Base-by-base conservation (phyloP, 78 protist species). In the Chrysochromulina tobinii region DNA sequence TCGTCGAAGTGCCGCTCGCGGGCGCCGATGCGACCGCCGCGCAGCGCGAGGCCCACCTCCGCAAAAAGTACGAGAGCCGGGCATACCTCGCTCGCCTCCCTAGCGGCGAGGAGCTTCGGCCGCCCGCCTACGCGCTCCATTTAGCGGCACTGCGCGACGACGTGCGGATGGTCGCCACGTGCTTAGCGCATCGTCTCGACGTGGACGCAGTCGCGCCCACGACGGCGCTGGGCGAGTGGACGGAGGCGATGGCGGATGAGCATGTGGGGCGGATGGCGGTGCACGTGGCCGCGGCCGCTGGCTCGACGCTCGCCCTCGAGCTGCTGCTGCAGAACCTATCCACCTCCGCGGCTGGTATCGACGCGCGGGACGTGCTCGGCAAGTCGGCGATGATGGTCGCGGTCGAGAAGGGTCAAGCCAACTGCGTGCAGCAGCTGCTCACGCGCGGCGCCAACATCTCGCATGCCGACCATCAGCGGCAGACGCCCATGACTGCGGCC, bases 391-490 rank as follows among this genome's bases (percentile, higher is more conserved):
- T 90, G 20, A 53, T 3, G 59, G 27, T 81, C 8, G 87, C 92
- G 17, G 92, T 83, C 48, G 48, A 25, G 27, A 3, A 25, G 2
- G 87, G 87, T 2, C 72, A 61, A 3, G 73, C 20, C 23, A n/a
- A 50, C 23, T 5, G 6, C 17, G 92, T 58, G 50, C 21, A 3
- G 58, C 84, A 4, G 64, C 77, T 90, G 58, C 11, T 90, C 51
- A 67, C 89, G 59, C 87, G 72, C 67, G 92, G 92, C 81, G 53
- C 89, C 27, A 61, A 58, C 53, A 38, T 55, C 67, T 85, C 68
- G 7, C 58, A 54, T 17, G 73, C 68, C 25, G 92, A 90, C 72
- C 48, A 25, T 8, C 3, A 8, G 57, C 79, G 87, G 11, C 3
- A 8, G 27, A 79, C 92, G 18, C 89, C 92, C 11, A 69, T 69